Conservation (phyloP, 345 rosid species). For the Dipteronia sinensis region DNA sequence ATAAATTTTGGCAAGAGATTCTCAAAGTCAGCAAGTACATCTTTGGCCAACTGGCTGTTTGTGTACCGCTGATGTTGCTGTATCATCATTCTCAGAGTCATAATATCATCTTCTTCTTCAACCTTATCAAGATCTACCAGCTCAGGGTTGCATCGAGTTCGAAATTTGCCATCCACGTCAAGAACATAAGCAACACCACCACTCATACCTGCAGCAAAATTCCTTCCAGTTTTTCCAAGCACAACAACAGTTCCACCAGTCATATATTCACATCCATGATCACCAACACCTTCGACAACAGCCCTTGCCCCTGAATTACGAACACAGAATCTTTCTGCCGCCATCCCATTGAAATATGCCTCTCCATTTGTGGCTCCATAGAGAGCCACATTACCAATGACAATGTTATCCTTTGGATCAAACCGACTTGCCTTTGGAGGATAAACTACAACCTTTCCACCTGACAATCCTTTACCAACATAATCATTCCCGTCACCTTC, state of each 20-base stretch:
- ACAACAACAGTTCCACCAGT: slow-evolving; percentile 97
- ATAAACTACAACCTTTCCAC: slow-evolving; percentile 91
- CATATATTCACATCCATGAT: slow-evolving; percentile 99
- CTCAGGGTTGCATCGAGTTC: slow-evolving; percentile 81
- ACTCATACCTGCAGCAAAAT: slow-evolving; percentile 99
- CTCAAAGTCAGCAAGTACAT: slow-evolving; percentile 80
- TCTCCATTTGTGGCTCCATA: slow-evolving; percentile 93
- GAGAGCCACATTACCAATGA: slow-evolving; percentile 95
- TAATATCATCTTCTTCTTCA: slow-evolving; percentile 87
- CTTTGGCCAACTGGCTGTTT: slow-evolving; percentile 82
- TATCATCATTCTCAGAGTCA: slow-evolving; percentile 90
- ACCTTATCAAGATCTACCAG: slow-evolving; percentile 95
- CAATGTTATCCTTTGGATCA: slow-evolving; percentile 96
- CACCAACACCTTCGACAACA: slow-evolving; percentile 99
- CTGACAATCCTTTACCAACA: slow-evolving; percentile 98
- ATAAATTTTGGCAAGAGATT: slow-evolving; percentile 73
- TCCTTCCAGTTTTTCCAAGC: slow-evolving; percentile 97
- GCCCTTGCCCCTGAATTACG: slow-evolving; percentile 99
- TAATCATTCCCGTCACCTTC: slow-evolving; percentile 99
- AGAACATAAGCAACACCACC: slow-evolving; percentile 97
- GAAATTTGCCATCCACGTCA: slow-evolving; percentile 79
- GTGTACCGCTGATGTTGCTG: slow-evolving; percentile 97
- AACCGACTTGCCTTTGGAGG: slow-evolving; percentile 88
- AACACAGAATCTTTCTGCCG: slow-evolving; percentile 98
- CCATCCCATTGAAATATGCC: slow-evolving; percentile 98